Evolutionary conservation across 1,139 yeast genomes (phyloP).

Genomic region (Yamadazyma oceani): DNA sequence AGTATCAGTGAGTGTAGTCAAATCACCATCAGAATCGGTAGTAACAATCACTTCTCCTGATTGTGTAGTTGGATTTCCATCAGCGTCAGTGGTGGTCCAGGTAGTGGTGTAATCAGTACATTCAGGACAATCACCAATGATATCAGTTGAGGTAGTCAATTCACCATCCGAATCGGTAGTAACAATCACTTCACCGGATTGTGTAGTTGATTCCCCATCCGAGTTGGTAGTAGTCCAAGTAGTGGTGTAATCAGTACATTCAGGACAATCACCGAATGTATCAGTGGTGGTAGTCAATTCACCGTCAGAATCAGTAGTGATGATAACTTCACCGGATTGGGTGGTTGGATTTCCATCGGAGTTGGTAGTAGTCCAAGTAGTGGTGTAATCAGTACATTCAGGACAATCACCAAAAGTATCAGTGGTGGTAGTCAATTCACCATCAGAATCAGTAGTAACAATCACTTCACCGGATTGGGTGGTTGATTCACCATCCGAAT

Average conservation of each 20-base stretch:
- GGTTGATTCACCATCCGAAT: slow-evolving; percentile 12
- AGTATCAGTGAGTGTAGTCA: slow-evolving; percentile 10
- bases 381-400: slow-evolving; percentile 19
- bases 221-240: slow-evolving; percentile 1
- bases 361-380: slow-evolving; percentile 17
- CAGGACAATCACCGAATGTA: slow-evolving; percentile 7
- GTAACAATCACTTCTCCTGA: slow-evolving; percentile 6
- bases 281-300: slow-evolving; percentile 10
- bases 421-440: slow-evolving; percentile 11
- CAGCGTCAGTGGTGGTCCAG: slow-evolving; percentile 4
- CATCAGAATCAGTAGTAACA: slow-evolving; percentile 10
- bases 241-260: slow-evolving; percentile 2
- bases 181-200: slow-evolving; percentile 4
- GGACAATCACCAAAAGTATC: slow-evolving; percentile 8
- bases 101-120: slow-evolving; percentile 8
- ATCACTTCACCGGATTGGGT: slow-evolving; percentile 6
- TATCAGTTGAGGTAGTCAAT: slow-evolving; percentile 8
- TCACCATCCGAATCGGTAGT: slow-evolving; percentile 12
- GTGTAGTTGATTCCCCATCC: slow-evolving; percentile 4
- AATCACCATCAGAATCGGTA: slow-evolving; percentile 8
- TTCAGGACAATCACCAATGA: slow-evolving; percentile 8
- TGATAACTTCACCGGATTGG: slow-evolving; percentile 9
- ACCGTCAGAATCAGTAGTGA: slow-evolving; percentile 13
- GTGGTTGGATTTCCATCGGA: slow-evolving; percentile 15
- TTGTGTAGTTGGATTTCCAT: slow-evolving; percentile 4